phyloP scores from a whole-genome alignment of 352 stramenopile genomes.

The Globisporangium carolinianum region DNA sequence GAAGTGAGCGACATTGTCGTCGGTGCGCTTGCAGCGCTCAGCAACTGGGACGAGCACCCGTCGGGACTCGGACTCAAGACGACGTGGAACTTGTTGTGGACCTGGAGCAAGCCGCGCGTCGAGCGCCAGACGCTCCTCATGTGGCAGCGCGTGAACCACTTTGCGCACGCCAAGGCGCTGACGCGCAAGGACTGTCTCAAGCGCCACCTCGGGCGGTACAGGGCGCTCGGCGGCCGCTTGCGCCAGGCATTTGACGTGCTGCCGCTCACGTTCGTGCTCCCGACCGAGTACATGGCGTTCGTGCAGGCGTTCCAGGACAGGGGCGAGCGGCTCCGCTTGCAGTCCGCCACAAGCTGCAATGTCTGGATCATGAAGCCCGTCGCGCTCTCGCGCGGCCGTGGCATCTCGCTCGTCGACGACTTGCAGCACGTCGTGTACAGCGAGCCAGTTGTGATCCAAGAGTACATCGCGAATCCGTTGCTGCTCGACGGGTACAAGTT shows the following conservation, averaged over 20 bases:
- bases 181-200: conserved; percentile 94
- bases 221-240: conserved; percentile 35
- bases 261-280: conserved; percentile 90
- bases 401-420: conserved; percentile 90
- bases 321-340: conserved; percentile 11
- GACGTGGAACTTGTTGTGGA: conserved; percentile 91
- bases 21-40: conserved; percentile 45
- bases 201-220: conserved; percentile 71
- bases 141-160: conserved; percentile 95
- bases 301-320: conserved; percentile 79
- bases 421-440: conserved; percentile 85
- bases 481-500: conserved; percentile 90
- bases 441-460: conserved; percentile 84
- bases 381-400: conserved; percentile 84
- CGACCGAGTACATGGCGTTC: conserved; percentile 89
- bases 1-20: conserved; percentile 85
- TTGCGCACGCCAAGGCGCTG: conserved; percentile 83
- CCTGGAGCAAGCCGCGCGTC: conserved; percentile 84
- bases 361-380: conserved; percentile 95
- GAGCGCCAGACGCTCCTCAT: conserved; percentile 75
- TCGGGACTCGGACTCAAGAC: conserved; percentile 78
- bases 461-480: conserved; percentile 86
- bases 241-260: conserved; percentile 85
- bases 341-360: conserved; percentile 36
- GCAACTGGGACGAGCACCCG: conserved; percentile 70